phyloP scores from a whole-genome alignment of 2,329 filamentous ascomycete species.

The Sporothrix dimorphospora region DNA sequence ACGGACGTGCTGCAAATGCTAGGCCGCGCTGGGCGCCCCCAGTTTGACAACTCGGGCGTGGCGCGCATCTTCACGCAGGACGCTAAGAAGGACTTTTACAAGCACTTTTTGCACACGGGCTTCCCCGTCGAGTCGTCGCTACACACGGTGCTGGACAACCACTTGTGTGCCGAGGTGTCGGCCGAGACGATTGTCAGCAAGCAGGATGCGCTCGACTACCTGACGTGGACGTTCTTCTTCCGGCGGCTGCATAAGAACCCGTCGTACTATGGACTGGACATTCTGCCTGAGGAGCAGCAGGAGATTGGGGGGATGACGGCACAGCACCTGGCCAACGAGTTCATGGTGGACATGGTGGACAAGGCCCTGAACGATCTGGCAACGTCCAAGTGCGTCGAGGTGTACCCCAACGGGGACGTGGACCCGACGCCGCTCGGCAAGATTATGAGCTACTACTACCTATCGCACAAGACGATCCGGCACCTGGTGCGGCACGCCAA shows the following conservation, averaged over 20 bases:
- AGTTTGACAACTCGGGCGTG: slow-evolving; percentile 95
- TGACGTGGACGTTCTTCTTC: slow-evolving; percentile 99
- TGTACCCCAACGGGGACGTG: slow-evolving; percentile 85
- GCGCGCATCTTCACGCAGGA: slow-evolving; percentile 98
- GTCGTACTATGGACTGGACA: slow-evolving; percentile 94
- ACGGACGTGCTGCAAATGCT: slow-evolving; percentile 99
- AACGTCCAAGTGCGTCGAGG: slow-evolving; percentile 79
- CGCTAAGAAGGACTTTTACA: slow-evolving; percentile 98
- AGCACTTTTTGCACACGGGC: slow-evolving; percentile 96
- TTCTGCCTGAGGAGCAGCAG: slow-evolving; percentile 74
- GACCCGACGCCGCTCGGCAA: slow-evolving; percentile 90
- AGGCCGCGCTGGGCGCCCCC: slow-evolving; percentile 89
- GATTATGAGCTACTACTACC: slow-evolving; percentile 99
- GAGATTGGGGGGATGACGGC: slow-evolving; percentile 59
- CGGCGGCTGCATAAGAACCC: slow-evolving; percentile 96
- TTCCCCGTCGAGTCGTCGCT: slow-evolving; percentile 97
- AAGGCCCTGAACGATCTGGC: slow-evolving; percentile 81
- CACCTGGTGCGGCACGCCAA: slow-evolving; percentile 73
- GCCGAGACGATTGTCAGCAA: slow-evolving; percentile 91
- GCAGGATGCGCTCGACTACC: slow-evolving; percentile 94
- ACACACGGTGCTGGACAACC: slow-evolving; percentile 95
- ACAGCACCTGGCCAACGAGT: slow-evolving; percentile 87
- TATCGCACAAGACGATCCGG: slow-evolving; percentile 92
- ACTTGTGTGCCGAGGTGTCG: slow-evolving; percentile 91
- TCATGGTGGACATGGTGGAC: slow-evolving; percentile 91